phyloP scores from a whole-genome alignment of 805 yeast species.

The Brettanomyces bruxellensis region DNA sequence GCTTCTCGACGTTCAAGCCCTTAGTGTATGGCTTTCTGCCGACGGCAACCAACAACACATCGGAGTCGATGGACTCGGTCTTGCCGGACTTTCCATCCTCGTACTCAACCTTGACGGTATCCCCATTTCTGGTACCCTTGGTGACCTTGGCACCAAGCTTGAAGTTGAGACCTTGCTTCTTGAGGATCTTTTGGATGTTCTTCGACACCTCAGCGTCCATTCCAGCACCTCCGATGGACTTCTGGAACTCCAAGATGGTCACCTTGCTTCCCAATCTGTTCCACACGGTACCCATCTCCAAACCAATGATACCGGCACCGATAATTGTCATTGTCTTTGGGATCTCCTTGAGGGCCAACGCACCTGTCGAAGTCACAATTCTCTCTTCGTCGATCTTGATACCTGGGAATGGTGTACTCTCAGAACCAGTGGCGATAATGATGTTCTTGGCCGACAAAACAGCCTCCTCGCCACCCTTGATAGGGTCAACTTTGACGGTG shows the following conservation, averaged over 20 bases:
- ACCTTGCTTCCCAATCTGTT: slow-evolving; percentile 92
- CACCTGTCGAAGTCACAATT: slow-evolving; percentile 94
- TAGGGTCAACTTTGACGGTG: slow-evolving; percentile 70
- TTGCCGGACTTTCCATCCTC: slow-evolving; percentile 86
- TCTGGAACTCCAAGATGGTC: slow-evolving; percentile 85
- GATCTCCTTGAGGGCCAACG: slow-evolving; percentile 71
- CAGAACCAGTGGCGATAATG: slow-evolving; percentile 97
- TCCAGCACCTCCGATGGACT: slow-evolving; percentile 96
- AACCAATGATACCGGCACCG: slow-evolving; percentile 99
- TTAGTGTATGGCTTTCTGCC: slow-evolving; percentile 97
- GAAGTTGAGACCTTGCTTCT: slow-evolving; percentile 93
- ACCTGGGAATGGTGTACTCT: slow-evolving; percentile 98
- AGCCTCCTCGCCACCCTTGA: slow-evolving; percentile 74
- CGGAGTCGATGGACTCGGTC: slow-evolving; percentile 74
- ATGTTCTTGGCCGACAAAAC: slow-evolving; percentile 74
- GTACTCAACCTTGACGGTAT: slow-evolving; percentile 73
- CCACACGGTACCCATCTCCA: slow-evolving; percentile 99
- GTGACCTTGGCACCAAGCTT: slow-evolving; percentile 87
- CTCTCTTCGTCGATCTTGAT: slow-evolving; percentile 93
- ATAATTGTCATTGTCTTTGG: slow-evolving; percentile 90
- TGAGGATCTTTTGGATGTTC: slow-evolving; percentile 76
- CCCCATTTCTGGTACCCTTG: slow-evolving; percentile 83
- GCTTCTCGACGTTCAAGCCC: slow-evolving; percentile 79
- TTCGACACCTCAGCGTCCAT: slow-evolving; percentile 96
- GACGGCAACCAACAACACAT: slow-evolving; percentile 90